Conservation (phyloP, 2,329 filamentous ascomycete species). For the Penicillium sp. region DNA sequence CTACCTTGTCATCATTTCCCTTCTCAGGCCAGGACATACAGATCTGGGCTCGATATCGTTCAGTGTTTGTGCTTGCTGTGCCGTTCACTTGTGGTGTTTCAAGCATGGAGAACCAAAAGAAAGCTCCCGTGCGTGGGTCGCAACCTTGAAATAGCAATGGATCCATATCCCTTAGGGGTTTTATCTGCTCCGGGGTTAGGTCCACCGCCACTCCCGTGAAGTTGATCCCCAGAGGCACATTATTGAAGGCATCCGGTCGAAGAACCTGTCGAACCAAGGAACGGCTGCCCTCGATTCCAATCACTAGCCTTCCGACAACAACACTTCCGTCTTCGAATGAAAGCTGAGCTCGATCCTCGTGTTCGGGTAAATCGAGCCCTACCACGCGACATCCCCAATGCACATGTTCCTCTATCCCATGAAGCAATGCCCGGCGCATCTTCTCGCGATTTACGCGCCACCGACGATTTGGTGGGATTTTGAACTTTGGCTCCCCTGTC, state of each 20-base stretch:
- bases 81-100: constrained; percentile 44
- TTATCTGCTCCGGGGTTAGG: constrained; percentile 56
- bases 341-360: constrained; percentile 1
- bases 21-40: constrained; percentile 51
- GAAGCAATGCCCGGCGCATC: constrained; percentile 18
- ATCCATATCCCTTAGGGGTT: constrained; percentile 58
- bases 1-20: constrained; percentile 36
- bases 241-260: constrained; percentile 24
- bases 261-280: constrained; percentile 25
- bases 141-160: constrained; percentile 38
- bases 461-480: constrained; percentile 29
- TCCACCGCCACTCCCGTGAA: constrained; percentile 27
- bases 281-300: constrained; percentile 26
- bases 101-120: constrained; percentile 41
- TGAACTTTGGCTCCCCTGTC: constrained; percentile 30
- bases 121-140: constrained; percentile 23
- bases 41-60: constrained; percentile 48
- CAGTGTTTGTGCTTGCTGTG: constrained; percentile 31
- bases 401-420: constrained; percentile 24
- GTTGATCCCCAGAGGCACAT: constrained; percentile 20
- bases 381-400: constrained; percentile 21
- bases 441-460: constrained; percentile 32
- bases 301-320: constrained; percentile 15
- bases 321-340: constrained; percentile 11
- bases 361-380: constrained; percentile 7